Percentiles rank a stretch among this genome's conserved stretches.
Evolutionary conservation across 352 stramenopile species (phyloP).

Genomic region (Pythium aquatile): DNA sequence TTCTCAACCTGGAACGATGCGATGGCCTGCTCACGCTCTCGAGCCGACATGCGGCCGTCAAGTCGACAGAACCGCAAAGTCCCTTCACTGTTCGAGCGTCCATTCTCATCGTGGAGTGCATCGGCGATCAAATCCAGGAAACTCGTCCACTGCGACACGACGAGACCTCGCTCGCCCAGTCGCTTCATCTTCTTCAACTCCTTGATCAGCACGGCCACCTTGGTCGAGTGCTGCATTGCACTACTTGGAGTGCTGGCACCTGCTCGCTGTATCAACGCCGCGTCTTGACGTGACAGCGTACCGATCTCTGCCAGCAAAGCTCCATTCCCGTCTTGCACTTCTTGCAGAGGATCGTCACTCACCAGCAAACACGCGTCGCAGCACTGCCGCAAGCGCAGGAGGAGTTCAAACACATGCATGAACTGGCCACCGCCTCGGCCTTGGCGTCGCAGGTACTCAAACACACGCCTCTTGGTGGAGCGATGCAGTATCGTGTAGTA

Average conservation of each 20-base stretch:
- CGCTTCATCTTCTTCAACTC: constrained; percentile 49
- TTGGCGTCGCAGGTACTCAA: constrained; percentile 61
- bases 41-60: constrained; percentile 59
- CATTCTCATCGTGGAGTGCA: constrained; percentile 30
- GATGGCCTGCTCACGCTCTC: constrained; percentile 62
- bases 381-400: constrained; percentile 84
- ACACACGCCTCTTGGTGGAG: constrained; percentile 73
- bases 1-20: constrained; percentile 57
- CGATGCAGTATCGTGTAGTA: constrained; percentile 81
- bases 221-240: constrained; percentile 43
- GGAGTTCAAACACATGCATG: constrained; percentile 89
- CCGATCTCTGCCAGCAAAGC: constrained; percentile 28
- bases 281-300: constrained; percentile 18
- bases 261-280: constrained; percentile 37
- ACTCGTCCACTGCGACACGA: constrained; percentile 89
- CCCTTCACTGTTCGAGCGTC: constrained; percentile 14
- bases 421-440: constrained; percentile 46
- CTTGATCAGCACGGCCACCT: constrained; percentile 52
- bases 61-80: constrained; percentile 36
- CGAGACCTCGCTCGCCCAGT: constrained; percentile 55
- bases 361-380: constrained; percentile 75
- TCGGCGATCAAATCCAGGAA: constrained; percentile 77
- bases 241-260: background rate
- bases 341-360: constrained; percentile 40
- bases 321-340: constrained; percentile 35